A percentile compares a stretch with the other conserved stretches of the same genome.
phyloP scores from a whole-genome alignment of 331 rosid species.

The Acacia pycnantha region DNA sequence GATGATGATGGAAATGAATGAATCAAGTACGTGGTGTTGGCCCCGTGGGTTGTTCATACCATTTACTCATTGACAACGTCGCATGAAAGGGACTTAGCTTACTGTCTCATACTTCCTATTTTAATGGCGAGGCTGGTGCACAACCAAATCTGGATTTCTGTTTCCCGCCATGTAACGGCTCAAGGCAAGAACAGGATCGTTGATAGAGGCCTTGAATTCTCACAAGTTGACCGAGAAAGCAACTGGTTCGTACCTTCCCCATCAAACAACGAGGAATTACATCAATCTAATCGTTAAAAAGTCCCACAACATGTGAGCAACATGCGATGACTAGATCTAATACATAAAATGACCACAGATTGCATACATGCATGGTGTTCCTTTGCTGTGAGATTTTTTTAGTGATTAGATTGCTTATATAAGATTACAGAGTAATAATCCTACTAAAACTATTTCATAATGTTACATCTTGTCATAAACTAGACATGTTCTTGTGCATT shows the following conservation, averaged over 20 bases:
- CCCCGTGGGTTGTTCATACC: not conserved
- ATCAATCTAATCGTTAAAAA: too few relatives aligned
- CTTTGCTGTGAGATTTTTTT: not conserved
- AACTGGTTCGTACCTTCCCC: not conserved
- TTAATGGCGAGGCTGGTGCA: not conserved
- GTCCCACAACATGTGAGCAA: too few relatives aligned
- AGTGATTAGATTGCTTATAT: too few relatives aligned
- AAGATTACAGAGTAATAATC: too few relatives aligned
- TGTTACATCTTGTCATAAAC: not conserved
- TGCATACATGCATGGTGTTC: not conserved
- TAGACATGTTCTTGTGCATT: not conserved
- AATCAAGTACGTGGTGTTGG: not conserved
- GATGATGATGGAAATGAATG: not conserved
- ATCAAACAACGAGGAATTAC: not conserved
- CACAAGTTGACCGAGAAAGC: not conserved
- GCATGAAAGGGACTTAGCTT: not conserved
- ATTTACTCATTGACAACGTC: not conserved
- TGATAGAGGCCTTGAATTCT: not conserved
- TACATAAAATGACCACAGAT: too few relatives aligned
- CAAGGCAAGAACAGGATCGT: not conserved
- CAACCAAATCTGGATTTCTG: not conserved
- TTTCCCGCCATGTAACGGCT: not conserved
- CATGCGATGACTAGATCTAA: too few relatives aligned
- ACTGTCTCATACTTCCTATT: not conserved
- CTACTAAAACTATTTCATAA: too few relatives aligned